Evolutionary conservation across 2,329 filamentous ascomycete genomes (phyloP), one percentile per base, ranked within the genome.

Genomic region (Ophiostoma quercus): DNA sequence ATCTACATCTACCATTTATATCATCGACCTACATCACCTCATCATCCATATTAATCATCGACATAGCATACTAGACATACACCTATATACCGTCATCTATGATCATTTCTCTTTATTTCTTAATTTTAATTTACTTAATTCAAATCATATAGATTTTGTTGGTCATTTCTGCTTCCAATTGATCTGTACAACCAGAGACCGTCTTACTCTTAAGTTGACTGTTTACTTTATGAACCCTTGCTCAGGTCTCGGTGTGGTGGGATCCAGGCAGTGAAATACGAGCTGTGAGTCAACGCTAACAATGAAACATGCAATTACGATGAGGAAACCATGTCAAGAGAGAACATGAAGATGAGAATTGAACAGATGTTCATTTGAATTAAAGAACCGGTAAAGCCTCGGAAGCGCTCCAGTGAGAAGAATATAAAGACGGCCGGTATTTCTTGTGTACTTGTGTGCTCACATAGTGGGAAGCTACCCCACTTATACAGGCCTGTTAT

Each of bases 241-340:
- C 39, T 41, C 43, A 47, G 43, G 16, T 11, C 9, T 41, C 39
- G 39, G 16, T 11, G 8, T 14, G 39, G 43, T 47, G 43, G 11
- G 14, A 47, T 47, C 43, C 6, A 47, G 43, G 43, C 19, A 47
- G 43, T 25, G n/a, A 25, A 25, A 57, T 57, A 57, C 51, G 86
- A 62, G 57, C 57, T 32, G 57, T 32, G 57, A 62, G 25, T 62
- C 57, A 62, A 32, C 57, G 57, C 25, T 62, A 62, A 62, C 25
- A 62, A 25, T 32, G 57, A 62, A 32, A 62, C 57, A 22, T 22
- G 25, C 14, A 62, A 62, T 62, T 19, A 62, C 3, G 57, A 32
- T 32, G 25, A 62, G 57, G 51, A 57, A 8, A 25, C 51, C 51
- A 57, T 25, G 22, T 9, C 43, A 47, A 47, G 43, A 19, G 43